These are phyloP conservation scores for Ascobolus immersus DNA, from an alignment of 495 filamentous ascomycete genomes.

Conservation along the genomic window DNA sequence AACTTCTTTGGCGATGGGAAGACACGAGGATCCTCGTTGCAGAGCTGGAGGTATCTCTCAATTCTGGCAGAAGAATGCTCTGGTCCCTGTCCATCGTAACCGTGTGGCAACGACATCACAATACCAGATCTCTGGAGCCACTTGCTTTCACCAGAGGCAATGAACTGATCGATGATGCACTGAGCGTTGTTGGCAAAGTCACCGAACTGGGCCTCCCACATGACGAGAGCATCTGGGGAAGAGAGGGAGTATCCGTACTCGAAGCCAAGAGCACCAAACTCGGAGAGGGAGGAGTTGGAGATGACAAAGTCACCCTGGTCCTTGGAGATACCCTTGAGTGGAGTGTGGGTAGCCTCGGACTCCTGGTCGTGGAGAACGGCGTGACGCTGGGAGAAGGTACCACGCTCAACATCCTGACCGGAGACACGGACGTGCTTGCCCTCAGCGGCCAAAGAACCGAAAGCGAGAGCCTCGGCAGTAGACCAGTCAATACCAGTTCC, in stretches of 20 bases:
- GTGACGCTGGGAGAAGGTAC: slow-evolving; percentile 96
- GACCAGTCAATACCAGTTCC: slow-evolving; percentile 94
- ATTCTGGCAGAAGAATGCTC: slow-evolving; percentile 96
- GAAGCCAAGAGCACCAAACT: slow-evolving; percentile 86
- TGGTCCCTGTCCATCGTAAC: slow-evolving; percentile 93
- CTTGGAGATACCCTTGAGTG: slow-evolving; percentile 63
- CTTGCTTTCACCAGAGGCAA: slow-evolving; percentile 90
- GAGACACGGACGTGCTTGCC: slow-evolving; percentile 92
- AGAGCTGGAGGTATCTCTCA: slow-evolving; percentile 91
- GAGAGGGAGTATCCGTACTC: slow-evolving; percentile 96
- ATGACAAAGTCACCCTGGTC: slow-evolving; percentile 89
- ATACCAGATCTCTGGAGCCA: slow-evolving; percentile 94
- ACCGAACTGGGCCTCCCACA: slow-evolving; percentile 99
- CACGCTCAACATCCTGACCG: slow-evolving; percentile 96
- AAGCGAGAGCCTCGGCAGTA: slow-evolving; percentile 87
- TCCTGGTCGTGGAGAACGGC: slow-evolving; percentile 94
- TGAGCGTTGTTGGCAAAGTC: slow-evolving; percentile 99
- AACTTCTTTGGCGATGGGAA: slow-evolving; percentile 73
- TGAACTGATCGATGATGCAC: slow-evolving; percentile 96
- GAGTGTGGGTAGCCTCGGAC: slow-evolving; percentile 73
- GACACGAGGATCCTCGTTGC: slow-evolving; percentile 87
- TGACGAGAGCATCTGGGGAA: slow-evolving; percentile 84
- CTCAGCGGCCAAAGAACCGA: slow-evolving; percentile 69
- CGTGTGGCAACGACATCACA: slow-evolving; percentile 82
- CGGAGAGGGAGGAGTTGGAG: slow-evolving; percentile 86